Conservation (phyloP, 345 rosid genomes). For the Eutrema heterophyllum region DNA sequence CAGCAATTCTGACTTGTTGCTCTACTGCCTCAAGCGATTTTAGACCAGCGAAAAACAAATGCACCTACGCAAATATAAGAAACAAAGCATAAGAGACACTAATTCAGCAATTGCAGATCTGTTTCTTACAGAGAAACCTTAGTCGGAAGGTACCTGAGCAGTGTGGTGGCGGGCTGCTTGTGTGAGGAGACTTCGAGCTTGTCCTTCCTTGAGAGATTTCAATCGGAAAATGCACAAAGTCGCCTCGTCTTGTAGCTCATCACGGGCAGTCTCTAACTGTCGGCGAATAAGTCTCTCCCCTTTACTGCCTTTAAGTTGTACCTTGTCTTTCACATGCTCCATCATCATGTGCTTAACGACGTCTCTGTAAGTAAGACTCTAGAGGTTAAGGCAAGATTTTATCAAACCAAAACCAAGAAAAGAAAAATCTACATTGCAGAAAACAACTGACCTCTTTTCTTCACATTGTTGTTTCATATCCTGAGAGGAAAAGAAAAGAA, state of each 20-base stretch:
- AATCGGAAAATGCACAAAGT: conserved; percentile 75
- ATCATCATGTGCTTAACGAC: conserved; percentile 62
- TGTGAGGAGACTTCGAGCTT: conserved; percentile 82
- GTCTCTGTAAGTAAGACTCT: conserved; percentile 43
- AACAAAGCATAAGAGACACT: conserved; percentile 5
- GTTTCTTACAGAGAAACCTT: not conserved
- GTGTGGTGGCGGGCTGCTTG: conserved; percentile 96
- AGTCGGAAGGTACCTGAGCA: conserved; percentile 64
- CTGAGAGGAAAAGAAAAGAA: conserved; percentile 39
- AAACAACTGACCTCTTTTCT: conserved; percentile 67
- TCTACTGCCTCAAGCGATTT: conserved; percentile 87
- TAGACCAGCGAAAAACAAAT: conserved; percentile 68
- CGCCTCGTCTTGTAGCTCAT: conserved; percentile 76
- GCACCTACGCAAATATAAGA: conserved; percentile 45
- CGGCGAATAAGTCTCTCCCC: conserved; percentile 52
- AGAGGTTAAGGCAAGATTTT: conserved; percentile 13
- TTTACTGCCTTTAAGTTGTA: conserved; percentile 62
- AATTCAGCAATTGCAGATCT: not conserved
- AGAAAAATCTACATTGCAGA: conserved; percentile 5
- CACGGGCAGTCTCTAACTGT: conserved; percentile 69
- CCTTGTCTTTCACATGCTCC: conserved; percentile 75
- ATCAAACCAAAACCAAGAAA: conserved; percentile 9
- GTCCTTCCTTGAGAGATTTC: conserved; percentile 93
- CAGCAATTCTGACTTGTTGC: conserved; percentile 50
- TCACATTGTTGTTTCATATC: conserved; percentile 99